A percentile compares a stretch with the other conserved stretches of the same genome.
phyloP scores from a whole-genome alignment of 495 filamentous ascomycete species.

The Aspergillus mulundensis region DNA sequence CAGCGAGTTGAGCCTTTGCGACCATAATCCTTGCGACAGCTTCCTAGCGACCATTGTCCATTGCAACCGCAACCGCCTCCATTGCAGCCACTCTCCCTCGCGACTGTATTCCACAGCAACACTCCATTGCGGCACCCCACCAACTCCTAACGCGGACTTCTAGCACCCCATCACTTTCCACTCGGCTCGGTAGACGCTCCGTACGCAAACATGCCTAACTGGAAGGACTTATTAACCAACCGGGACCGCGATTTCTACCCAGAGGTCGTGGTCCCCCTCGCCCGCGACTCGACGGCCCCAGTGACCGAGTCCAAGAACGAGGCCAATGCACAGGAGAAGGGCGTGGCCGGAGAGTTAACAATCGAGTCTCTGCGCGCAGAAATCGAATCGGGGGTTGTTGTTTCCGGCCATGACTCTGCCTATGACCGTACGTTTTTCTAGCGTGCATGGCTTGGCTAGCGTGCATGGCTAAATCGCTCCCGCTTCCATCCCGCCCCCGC shows the following conservation, averaged over 20 bases:
- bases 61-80: no score
- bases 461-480: no score
- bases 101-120: no score
- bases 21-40: no score
- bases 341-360: constrained; percentile 28
- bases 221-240: neutral
- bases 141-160: no score
- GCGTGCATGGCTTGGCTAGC: no score
- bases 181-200: neutral
- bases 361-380: constrained; percentile 47
- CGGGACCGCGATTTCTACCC: neutral
- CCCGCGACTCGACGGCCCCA: neutral
- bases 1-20: no score
- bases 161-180: no score
- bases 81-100: no score
- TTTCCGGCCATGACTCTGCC: constrained; percentile 42
- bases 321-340: constrained; percentile 3
- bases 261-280: neutral
- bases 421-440: constrained; percentile 56
- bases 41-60: no score
- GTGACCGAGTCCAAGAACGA: neutral
- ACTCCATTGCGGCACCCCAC: no score
- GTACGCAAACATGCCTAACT: neutral
- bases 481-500: no score
- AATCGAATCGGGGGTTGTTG: constrained; percentile 40